Conservation (phyloP, 140 eudicot genomes). For the Bidens hawaiensis region DNA sequence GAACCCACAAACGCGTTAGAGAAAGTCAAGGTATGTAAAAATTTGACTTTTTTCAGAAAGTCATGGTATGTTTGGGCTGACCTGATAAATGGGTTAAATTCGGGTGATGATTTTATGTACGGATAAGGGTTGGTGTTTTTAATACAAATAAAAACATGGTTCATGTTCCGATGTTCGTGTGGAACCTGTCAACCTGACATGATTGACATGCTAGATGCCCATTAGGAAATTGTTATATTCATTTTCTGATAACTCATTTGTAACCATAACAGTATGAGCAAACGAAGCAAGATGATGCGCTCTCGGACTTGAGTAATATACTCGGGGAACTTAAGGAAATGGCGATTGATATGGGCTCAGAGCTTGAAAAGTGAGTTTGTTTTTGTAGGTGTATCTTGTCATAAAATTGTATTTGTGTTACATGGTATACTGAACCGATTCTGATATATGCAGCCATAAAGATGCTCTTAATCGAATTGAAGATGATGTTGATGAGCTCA, state of each 20-base stretch:
- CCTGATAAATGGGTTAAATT: no score
- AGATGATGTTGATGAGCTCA: constrained; percentile 44
- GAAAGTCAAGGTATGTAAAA: constrained; percentile 71
- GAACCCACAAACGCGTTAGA: constrained; percentile 83
- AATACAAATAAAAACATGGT: no score
- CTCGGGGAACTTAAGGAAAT: constrained; percentile 79
- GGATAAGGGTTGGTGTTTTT: no score
- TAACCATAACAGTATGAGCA: constrained; percentile 56
- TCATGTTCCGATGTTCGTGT: no score
- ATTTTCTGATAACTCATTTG: background rate
- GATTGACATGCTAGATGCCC: no score
- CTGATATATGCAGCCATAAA: constrained; percentile 39
- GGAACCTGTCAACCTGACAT: no score
- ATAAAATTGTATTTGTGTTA: background rate
- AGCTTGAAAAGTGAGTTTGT: constrained; percentile 59
- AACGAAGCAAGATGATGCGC: constrained; percentile 79
- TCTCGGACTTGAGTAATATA: constrained; percentile 72
- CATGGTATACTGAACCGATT: background rate
- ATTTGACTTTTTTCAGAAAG: background rate
- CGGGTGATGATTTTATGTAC: no score
- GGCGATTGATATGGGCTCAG: constrained; percentile 97
- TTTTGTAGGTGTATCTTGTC: background rate
- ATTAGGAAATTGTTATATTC: no score
- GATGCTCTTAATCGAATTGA: constrained; percentile 37
- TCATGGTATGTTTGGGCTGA: no score